A percentile compares a stretch with the other conserved stretches of the same genome.
These are phyloP conservation scores for Backusella westeae DNA, from an alignment of 192 early-diverging fungal species.

Conservation along the genomic window DNA sequence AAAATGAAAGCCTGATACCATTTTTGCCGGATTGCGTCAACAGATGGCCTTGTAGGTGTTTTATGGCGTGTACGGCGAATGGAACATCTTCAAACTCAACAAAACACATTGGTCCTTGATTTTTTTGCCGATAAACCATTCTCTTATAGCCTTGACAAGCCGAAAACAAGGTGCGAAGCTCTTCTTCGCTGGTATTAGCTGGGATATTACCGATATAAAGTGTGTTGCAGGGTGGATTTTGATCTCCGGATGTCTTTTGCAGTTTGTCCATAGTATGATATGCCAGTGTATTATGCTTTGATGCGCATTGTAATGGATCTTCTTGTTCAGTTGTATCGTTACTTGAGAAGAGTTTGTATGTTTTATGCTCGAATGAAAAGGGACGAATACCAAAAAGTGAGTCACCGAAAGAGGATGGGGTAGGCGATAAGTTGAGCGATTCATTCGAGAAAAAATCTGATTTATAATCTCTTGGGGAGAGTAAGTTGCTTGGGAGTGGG, in stretches of 20 bases:
- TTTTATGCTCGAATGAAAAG: constrained; percentile 32
- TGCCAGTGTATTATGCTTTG: constrained; percentile 44
- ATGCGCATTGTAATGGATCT: constrained; percentile 41
- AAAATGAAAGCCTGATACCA: constrained; percentile 94
- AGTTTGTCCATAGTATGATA: constrained; percentile 22
- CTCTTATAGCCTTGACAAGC: constrained; percentile 87
- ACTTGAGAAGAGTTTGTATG: background rate
- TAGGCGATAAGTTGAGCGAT: constrained; percentile 28
- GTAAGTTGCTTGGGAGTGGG: constrained; percentile 53
- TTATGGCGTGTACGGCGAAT: constrained; percentile 87
- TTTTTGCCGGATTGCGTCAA: constrained; percentile 86
- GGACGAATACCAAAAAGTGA: constrained; percentile 29
- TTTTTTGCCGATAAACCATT: constrained; percentile 82
- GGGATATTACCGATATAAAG: constrained; percentile 98
- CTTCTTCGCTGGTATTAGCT: constrained; percentile 83
- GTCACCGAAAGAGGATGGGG: constrained; percentile 36
- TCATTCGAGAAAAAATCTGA: constrained; percentile 5
- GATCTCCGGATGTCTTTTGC: constrained; percentile 63
- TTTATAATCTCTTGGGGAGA: constrained; percentile 44
- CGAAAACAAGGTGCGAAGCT: constrained; percentile 80
- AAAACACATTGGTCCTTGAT: constrained; percentile 98
- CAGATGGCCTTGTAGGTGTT: constrained; percentile 81
- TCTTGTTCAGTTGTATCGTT: constrained; percentile 14
- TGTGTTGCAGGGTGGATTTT: constrained; percentile 99
- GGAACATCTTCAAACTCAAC: constrained; percentile 97